Evolutionary conservation across 495 filamentous ascomycete species (phyloP), one percentile per base, ranked within the genome.

Genomic region (Tetracladium marchalianum): DNA sequence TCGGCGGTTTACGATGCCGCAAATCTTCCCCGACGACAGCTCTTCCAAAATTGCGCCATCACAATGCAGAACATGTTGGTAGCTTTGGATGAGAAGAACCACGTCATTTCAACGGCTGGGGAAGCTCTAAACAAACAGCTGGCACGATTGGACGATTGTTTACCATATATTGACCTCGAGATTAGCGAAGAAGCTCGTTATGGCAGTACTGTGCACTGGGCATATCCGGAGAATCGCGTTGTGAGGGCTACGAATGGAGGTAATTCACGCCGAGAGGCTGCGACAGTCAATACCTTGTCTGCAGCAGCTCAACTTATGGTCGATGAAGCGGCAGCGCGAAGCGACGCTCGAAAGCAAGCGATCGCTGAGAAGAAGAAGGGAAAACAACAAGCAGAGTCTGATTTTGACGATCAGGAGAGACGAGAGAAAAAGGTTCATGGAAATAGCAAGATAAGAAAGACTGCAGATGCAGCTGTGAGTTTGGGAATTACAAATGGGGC

Each of bases 21-120:
- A 46, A 76, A 75, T 50, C 49, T 76, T 31, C 68, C 69, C 42
- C 82, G 80, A 38, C 77, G 85, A 33, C 68, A 76, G 50, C 68
- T 87, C 13, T 88, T 90, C 60, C 74, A 66, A 48, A 69, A 75
- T 39, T 68, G 65, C 22, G 67, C 68, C 5, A 63, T 60, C 39
- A 72, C 77, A 52, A 76, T 90, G 33, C 70, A 76, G 35, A 83
- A 90, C 48, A 80, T 96, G 64, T 76, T 95, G 51, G 74, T 83
- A 46, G 85, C 85, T 0, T 68, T 95, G 31, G 93, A 97, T 54
- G 92, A 98, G 65, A 99, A 99, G 65, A 95, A 93, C 50, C 90
- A 94, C 51, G 89, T 97, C 43, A 82, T 96, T 35, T 80, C 82
- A 3, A 90, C 88, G 4, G 90, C 93, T 36, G 86, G 85, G 52